Conservation (phyloP, 1,284 basidiomycete species). For the Pseudozyma hubeiensis region DNA sequence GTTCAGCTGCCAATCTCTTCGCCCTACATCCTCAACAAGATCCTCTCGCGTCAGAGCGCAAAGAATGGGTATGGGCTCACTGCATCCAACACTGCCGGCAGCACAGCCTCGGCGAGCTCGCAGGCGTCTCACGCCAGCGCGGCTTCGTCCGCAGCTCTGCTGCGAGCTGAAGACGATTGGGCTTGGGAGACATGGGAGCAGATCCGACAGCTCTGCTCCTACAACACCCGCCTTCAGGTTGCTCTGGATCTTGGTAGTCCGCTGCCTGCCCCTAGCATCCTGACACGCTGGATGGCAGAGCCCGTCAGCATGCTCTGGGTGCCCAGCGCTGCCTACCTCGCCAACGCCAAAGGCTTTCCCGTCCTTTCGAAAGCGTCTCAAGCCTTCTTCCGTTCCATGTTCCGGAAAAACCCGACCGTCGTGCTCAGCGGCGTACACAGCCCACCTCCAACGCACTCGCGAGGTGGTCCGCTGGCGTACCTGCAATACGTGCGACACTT, state of each 20-base stretch:
- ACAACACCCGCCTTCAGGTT: conserved; percentile 79
- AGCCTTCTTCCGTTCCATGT: conserved; percentile 51
- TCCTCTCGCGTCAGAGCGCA: conserved; percentile 49
- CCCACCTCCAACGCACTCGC: conserved; percentile 68
- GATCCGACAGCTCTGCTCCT: conserved; percentile 87
- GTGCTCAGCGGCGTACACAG: conserved; percentile 54
- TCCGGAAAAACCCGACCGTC: conserved; percentile 50
- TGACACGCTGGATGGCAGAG: conserved; percentile 90
- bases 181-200: conserved; percentile 98
- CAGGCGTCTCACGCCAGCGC: conserved; percentile 40
- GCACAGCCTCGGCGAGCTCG: conserved; percentile 39
- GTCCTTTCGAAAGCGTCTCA: conserved; percentile 82
- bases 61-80: conserved; percentile 29
- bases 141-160: conserved; percentile 72
- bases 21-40: conserved; percentile 49
- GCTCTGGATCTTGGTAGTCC: conserved; percentile 90
- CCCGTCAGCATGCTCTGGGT: conserved; percentile 87
- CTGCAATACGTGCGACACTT: conserved; percentile 77
- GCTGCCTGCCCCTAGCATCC: conserved; percentile 73
- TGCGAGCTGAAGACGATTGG: conserved; percentile 74
- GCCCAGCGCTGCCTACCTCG: conserved; percentile 89
- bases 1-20: conserved; percentile 65
- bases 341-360: conserved; percentile 95
- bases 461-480: conserved; percentile 88
- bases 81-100: conserved; percentile 36